Conservation (phyloP, 257 asterid species). For the Primulina eburnea region DNA sequence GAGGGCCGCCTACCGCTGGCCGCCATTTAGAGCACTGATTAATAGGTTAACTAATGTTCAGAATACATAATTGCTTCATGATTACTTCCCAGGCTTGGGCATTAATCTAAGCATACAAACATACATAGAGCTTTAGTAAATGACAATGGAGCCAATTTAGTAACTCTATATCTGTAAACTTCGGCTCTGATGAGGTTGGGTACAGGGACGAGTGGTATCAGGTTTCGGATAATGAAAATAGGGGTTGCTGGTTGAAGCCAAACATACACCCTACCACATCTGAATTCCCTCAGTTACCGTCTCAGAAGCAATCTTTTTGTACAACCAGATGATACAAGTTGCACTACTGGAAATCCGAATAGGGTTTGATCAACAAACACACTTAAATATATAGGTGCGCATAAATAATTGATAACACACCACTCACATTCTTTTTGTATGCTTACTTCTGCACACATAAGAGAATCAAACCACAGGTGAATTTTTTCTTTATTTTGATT, state of each 20-base stretch:
- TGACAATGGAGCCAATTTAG: slow-evolving; percentile 2
- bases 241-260: not conserved
- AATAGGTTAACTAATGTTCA: not conserved
- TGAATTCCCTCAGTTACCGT: not conserved
- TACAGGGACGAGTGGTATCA: not conserved
- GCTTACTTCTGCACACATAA: no score
- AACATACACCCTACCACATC: slow-evolving; percentile 1
- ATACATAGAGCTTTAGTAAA: not conserved
- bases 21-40: no score
- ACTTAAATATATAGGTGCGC: no score
- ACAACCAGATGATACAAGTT: not conserved
- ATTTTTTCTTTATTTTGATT: no score
- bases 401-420: no score
- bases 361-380: no score
- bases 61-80: not conserved
- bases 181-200: not conserved
- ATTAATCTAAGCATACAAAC: not conserved
- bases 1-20: no score
- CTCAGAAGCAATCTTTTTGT: not conserved
- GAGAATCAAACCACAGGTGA: no score
- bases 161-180: not conserved
- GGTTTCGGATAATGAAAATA: not conserved
- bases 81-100: not conserved
- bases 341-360: not conserved
- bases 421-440: no score